Conservation (phyloP, 2,329 filamentous ascomycete species). For the Hypocrella siamensis region DNA sequence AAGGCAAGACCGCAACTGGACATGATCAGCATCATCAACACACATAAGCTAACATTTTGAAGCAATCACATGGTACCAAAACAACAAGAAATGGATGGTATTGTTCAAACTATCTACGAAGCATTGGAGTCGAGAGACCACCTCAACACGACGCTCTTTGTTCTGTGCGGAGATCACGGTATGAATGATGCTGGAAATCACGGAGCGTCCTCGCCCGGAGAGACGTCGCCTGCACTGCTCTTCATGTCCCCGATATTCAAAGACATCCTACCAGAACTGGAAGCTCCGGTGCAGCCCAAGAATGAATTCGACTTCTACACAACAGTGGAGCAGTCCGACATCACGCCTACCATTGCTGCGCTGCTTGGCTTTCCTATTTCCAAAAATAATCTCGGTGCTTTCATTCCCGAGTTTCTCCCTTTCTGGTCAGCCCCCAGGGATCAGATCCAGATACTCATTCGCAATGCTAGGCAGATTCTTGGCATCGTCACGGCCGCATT, state of each 20-base stretch:
- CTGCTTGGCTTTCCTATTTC: conserved; percentile 79
- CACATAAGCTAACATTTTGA: neutral
- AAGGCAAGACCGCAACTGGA: conserved; percentile 33
- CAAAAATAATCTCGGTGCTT: conserved; percentile 76
- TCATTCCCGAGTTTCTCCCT: conserved; percentile 63
- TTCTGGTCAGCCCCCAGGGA: conserved; percentile 49
- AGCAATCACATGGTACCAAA: conserved; percentile 88
- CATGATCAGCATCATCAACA: neutral
- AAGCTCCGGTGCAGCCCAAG: conserved; percentile 40
- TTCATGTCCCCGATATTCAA: conserved; percentile 79
- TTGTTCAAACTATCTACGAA: conserved; percentile 61
- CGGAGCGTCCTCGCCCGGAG: conserved; percentile 81
- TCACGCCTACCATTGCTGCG: conserved; percentile 77
- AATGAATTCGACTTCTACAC: conserved; percentile 73
- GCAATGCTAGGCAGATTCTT: conserved; percentile 70
- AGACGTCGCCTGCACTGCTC: conserved; percentile 83
- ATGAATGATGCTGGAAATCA: conserved; percentile 99
- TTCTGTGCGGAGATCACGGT: conserved; percentile 89
- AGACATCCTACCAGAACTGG: conserved; percentile 26
- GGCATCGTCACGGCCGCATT: conserved; percentile 64
- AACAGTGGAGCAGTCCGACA: conserved; percentile 82
- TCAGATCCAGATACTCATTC: conserved; percentile 50
- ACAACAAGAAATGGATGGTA: conserved; percentile 81
- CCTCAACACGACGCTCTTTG: conserved; percentile 62
- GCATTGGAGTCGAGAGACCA: conserved; percentile 58